These are phyloP conservation scores for Leishmania tarentolae DNA, from an alignment of 208 protist genomes.

Conservation along the genomic window DNA sequence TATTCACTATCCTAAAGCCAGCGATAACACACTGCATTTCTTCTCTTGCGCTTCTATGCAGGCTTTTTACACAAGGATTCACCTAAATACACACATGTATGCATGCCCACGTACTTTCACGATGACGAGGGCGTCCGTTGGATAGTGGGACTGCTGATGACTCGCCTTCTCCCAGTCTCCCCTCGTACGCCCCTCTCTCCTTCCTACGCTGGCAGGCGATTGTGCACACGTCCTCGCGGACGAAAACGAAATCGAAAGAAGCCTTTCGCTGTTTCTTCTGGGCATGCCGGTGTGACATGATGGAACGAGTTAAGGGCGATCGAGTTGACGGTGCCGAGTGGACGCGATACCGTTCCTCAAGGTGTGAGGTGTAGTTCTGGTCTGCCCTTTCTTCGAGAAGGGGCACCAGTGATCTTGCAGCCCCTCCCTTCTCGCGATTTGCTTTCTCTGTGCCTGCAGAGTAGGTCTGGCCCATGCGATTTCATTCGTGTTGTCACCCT, in stretches of 20 bases:
- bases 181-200: neutral
- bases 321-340: neutral
- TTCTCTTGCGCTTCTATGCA: neutral
- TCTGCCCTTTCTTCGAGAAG: neutral
- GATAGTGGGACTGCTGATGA: neutral
- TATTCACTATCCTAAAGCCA: neutral
- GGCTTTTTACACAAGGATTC: neutral
- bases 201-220: neutral
- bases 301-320: neutral
- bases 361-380: neutral
- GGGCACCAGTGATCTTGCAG: neutral
- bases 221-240: neutral
- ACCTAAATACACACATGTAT: neutral
- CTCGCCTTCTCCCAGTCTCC: neutral
- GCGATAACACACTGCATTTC: neutral
- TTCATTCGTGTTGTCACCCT: neutral
- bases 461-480: neutral
- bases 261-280: neutral
- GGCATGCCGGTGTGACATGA: neutral
- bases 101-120: neutral
- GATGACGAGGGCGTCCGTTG: neutral
- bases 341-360: neutral
- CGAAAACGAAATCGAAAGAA: slow-evolving; percentile 1
- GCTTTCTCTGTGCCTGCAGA: neutral
- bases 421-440: neutral